Base-by-base conservation (phyloP, 2,329 filamentous ascomycete genomes). In the Pseudocercospora vitis region DNA sequence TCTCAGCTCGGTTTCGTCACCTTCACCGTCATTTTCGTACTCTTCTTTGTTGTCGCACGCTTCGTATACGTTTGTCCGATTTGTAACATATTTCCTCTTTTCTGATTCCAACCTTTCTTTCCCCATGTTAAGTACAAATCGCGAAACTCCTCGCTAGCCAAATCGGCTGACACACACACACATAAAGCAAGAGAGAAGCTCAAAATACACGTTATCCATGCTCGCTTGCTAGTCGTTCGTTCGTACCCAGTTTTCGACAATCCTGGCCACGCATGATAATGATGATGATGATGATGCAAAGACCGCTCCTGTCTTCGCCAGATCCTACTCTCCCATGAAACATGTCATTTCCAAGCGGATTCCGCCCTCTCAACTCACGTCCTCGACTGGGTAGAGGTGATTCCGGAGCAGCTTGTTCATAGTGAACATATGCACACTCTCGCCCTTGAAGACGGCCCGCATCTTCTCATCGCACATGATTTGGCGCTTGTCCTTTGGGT, bases 331-430 rank as follows among this genome's bases (percentile, higher is more conserved):
- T 29, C 26, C 26, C 6, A 29, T 29, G 26, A 29, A n/a, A n/a
- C n/a, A n/a, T n/a, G n/a, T n/a, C n/a, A n/a, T n/a, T n/a, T n/a
- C n/a, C n/a, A n/a, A n/a, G n/a, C n/a, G n/a, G n/a, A n/a, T n/a
- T n/a, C n/a, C 11, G 26, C 26, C 11, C 6, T 11, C 11, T 35
- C 32, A 35, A 16, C 42, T 37, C 14, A 52, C 50, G 39, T 94
- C 90, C 49, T 92, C 90, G 44, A 89, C 80, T 2, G 87, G 88
- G 68, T 95, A 96, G 32, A 97, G 78, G 67, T 97, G 92, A 69
- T 87, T 86, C 59, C 89, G 90, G 8, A 97, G 83, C 12, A 96
- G 83, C 78, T 96, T 96, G 78, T 96, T 97, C 92, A 99, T 97
- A 63, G 90, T 91, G 73, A 99, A 99, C 94, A 99, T 99, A 73